Base-by-base conservation (phyloP, 306 rosid species). In the Cucurbita ficifolia region DNA sequence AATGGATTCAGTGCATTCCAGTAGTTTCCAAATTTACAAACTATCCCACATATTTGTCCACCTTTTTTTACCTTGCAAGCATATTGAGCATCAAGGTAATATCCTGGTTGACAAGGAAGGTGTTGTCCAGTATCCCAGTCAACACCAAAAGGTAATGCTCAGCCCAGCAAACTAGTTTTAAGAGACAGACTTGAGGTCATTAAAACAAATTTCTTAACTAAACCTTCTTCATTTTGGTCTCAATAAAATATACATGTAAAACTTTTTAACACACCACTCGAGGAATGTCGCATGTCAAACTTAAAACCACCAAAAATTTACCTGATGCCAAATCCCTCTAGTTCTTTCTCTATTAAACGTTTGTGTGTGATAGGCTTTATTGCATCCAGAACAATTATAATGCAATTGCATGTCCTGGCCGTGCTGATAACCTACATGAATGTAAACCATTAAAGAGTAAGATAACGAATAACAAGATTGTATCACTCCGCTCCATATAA, bases 261-360 rank as follows among this genome's bases (percentile, higher is more conserved):
- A 68, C 53, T 10, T 42, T 43, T 62, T 3, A 1, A 42, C 35
- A 14, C 7, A 65, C 38, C 73, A 18, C 73, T 5, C 1, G 18
- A 46, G 51, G 13, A n/a, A 46, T 46, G 46, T 33, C 43, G 7
- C 50, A 80, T 70, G 8, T 14, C 3, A 80, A 79, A 75, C 36
- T 73, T 65, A 18, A 52, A 72, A 70, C 45, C 52, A 35, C 43
- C 61, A 80, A 35, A 79, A 12, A 53, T 79, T 39, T 84, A 90
- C 96, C 99, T 91, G 79, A 94, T 94, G 76, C 99, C 99, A 84
- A 94, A 94, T 85, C 99, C 99, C 83, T 94, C 99, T 2, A 94
- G 90, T 85, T 94, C 99, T 80, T 94, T 94, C 76, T 94, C 99
- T 60, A 94, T 94, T 52, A 94, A 87, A 63, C 97, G 97, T 76